Base-by-base conservation (phyloP, 2,329 filamentous ascomycete genomes). In the Fusarium oligoseptatum region DNA sequence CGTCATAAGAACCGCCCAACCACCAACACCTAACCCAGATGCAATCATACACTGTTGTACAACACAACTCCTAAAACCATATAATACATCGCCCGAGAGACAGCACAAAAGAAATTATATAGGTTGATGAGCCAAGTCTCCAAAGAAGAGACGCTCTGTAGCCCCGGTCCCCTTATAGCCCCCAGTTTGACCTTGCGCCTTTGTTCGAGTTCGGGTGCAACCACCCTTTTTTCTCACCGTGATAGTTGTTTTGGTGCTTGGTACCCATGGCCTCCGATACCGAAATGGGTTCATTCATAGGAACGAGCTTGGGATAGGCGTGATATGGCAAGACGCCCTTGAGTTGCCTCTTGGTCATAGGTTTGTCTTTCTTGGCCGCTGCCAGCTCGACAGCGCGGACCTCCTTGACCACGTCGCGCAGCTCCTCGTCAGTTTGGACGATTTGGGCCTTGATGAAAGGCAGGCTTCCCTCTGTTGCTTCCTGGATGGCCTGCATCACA, bases 361-460 rank as follows among this genome's bases (percentile, higher is more conserved):
- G 64, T 60, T 66, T 80, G 15, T 77, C 69, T 66, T 81, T 81
- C 45, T 72, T 72, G 12, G 58, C 52, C 12, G 68, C 60, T 27
- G 74, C 73, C 22, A 74, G 64, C 32, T 76, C 75, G 39, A 75
- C 56, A 77, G 87, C 88, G 67, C 83, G 87, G 64, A 87, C 81
- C 1, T 92, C 88, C 71, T 90, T 93, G 75, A 97, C 83, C 45
- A 98, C 92, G 1, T 93, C 88, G 14, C 88, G 88, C 2, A 98
- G 85, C 80, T 98, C 95, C 32, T 89, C 84, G 48, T 97, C 94
- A 64, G 91, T 87, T 37, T 87, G 89, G 7, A 91, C 90, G 76
- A 98, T 97, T 82, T 99, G 97, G 0, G 97, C 96, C 77, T 90
- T 92, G 60, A 98, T 88, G 80, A 97, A 97, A 10, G 87, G 84